Base-by-base conservation (phyloP, 2,329 filamentous ascomycete species). In the Aspergillus bombycis region DNA sequence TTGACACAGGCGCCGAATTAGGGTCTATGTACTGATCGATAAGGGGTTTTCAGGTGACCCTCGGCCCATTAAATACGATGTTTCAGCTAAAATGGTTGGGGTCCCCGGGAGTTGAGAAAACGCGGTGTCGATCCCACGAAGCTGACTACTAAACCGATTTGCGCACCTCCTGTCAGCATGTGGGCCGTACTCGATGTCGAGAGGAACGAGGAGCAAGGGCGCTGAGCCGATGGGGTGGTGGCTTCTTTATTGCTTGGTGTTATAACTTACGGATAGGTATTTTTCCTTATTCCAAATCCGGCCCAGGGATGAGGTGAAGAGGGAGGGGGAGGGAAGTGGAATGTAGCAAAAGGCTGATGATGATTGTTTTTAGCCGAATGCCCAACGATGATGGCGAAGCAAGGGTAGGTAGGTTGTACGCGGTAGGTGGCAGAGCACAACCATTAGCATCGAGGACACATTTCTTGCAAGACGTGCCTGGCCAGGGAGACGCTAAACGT, bases 1-100 rank as follows among this genome's bases (percentile, higher is more conserved):
- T 74, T 81, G 71, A 67, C 74, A 69, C 66, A 65, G 68, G 70
- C 64, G 67, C 65, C 69, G 71, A 63, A 64, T 64, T 71, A n/a
- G 58, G 68, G 65, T 70, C 70, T 73, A 72, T 67, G 63, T 69
- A 70, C 65, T 65, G 65, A 60, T 58, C 62, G 67, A 63, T 41
- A 41, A 60, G 50, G 62, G 65, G 66, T 56, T 63, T 67, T 61
- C 64, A 65, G 64, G 62, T 60, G 65, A 60, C 54, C 56, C 38
- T 62, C 62, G 62, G 60, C 60, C 68, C 62, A 53, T 55, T 56
- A 53, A 67, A 60, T 65, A 62, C 59, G 62, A 64, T 66, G 48
- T 65, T 68, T 61, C 66, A 60, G 63, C 55, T 64, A 57, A 64
- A 61, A 52, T 60, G 60, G 62, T 55, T 53, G 60, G 58, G 61